phyloP scores from a whole-genome alignment of 345 rosid species.

The Heritiera littoralis region DNA sequence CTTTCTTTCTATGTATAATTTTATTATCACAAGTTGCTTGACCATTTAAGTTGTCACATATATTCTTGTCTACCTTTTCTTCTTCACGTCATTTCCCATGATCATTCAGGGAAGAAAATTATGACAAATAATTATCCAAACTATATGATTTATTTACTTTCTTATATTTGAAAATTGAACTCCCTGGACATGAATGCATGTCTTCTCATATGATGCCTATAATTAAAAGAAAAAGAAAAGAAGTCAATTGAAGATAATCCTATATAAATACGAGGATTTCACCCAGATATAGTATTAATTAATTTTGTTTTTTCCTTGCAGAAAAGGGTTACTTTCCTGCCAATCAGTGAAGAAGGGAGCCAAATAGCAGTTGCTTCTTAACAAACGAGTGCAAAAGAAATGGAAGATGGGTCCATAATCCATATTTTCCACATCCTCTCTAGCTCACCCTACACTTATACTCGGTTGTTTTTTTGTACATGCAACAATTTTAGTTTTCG shows the following conservation, averaged over 20 bases:
- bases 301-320: conserved; percentile 26
- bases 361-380: conserved; percentile 63
- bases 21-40: neutral
- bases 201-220: neutral
- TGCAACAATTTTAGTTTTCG: neutral
- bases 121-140: neutral
- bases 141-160: neutral
- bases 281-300: neutral
- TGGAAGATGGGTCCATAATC: neutral
- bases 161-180: neutral
- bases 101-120: neutral
- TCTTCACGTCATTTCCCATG: neutral
- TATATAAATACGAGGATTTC: too few species aligned
- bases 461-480: neutral
- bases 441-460: conserved; percentile 15
- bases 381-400: neutral
- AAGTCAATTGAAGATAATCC: neutral
- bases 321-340: conserved; percentile 84
- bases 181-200: neutral
- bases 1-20: too few species aligned
- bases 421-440: conserved; percentile 9
- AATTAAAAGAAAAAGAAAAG: neutral
- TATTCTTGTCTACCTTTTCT: neutral
- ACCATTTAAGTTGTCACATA: neutral
- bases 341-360: conserved; percentile 57